Evolutionary conservation across 1,284 basidiomycete genomes (phyloP).

Genomic region (Moesziomyces parantarcticus): DNA sequence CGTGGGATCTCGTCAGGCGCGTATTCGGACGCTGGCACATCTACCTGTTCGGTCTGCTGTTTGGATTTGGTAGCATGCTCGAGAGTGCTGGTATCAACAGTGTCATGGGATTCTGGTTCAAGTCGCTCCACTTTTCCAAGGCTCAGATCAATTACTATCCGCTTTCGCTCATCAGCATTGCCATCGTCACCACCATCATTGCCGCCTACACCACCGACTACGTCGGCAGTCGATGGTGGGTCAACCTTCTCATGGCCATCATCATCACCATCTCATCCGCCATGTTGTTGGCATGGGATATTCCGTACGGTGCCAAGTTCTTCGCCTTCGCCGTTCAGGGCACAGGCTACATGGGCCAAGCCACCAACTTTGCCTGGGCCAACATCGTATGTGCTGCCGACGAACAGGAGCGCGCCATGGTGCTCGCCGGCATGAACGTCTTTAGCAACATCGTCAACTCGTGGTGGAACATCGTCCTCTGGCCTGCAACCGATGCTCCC

Average conservation of each 20-base stretch:
- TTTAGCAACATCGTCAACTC: slow-evolving; percentile 46
- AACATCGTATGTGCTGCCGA: slow-evolving; percentile 56
- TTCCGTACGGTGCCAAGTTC: slow-evolving; percentile 55
- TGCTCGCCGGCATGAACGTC: slow-evolving; percentile 56
- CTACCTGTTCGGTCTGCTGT: slow-evolving; percentile 66
- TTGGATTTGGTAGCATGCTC: slow-evolving; percentile 76
- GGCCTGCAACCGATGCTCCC: slow-evolving; percentile 56
- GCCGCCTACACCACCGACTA: slow-evolving; percentile 44
- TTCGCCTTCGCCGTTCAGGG: slow-evolving; percentile 60
- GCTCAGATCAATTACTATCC: slow-evolving; percentile 53
- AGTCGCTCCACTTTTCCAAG: slow-evolving; percentile 67
- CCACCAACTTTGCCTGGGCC: slow-evolving; percentile 65
- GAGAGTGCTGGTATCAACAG: slow-evolving; percentile 79
- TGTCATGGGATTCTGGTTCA: slow-evolving; percentile 80
- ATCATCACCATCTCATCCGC: slow-evolving; percentile 36
- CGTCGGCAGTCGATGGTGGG: slow-evolving; percentile 28
- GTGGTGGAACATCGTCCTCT: slow-evolving; percentile 62
- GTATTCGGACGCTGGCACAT: slow-evolving; percentile 75
- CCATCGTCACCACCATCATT: slow-evolving; percentile 46
- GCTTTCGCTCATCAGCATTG: slow-evolving; percentile 40
- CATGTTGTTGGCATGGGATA: slow-evolving; percentile 51
- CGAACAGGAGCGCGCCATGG: slow-evolving; percentile 60
- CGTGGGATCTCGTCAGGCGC: slow-evolving; percentile 70
- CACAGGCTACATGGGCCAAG: slow-evolving; percentile 60
- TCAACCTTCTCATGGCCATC: slow-evolving; percentile 49